These are phyloP conservation scores for Mortierella sp. DNA, from an alignment of 371 early-diverging fungal species.

Conservation along the genomic window DNA sequence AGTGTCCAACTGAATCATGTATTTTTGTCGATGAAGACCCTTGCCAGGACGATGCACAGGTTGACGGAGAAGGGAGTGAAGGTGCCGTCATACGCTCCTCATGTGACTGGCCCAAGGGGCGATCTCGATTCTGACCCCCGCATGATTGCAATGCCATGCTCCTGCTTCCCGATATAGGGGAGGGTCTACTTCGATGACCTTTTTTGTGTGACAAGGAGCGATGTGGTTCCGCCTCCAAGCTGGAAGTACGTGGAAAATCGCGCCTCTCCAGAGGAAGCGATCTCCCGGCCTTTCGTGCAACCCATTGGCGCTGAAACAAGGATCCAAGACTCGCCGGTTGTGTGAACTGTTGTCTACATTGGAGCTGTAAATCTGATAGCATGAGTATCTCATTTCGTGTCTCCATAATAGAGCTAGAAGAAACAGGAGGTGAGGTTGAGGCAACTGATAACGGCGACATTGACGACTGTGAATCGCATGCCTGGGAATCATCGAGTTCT, in stretches of 20 bases:
- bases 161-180: neutral
- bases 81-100: neutral
- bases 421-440: too few species aligned
- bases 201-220: neutral
- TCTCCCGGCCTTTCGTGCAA: neutral
- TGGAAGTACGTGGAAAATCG: neutral
- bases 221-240: neutral
- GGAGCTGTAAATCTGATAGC: neutral
- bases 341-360: neutral
- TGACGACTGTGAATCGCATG: neutral
- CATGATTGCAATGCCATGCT: neutral
- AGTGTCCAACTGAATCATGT: neutral
- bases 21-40: neutral
- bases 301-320: neutral
- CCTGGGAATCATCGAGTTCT: neutral
- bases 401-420: too few species aligned
- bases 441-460: neutral
- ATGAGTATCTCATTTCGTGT: too few species aligned
- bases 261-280: neutral
- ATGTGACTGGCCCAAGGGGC: neutral
- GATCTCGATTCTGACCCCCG: neutral
- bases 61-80: too few species aligned
- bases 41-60: neutral
- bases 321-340: neutral
- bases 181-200: neutral